Evolutionary conservation across 768 basidiomycete species (phyloP).

Genomic region (Mycena floridula): DNA sequence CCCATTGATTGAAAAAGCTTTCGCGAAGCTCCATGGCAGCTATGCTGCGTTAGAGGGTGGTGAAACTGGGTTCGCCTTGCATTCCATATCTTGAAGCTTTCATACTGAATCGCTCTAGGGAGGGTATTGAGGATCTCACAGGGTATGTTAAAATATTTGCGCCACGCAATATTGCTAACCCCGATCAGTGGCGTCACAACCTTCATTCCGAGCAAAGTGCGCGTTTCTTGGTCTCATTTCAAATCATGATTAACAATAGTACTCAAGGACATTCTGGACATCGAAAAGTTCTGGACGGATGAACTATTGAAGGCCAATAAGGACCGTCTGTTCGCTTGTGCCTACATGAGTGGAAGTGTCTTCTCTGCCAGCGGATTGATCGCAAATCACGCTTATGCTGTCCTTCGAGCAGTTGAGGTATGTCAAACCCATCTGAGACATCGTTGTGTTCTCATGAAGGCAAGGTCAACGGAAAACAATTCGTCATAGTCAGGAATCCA

Average conservation of each 20-base stretch:
- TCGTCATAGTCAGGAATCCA: conserved; percentile 41
- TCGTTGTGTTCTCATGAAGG: too few species aligned
- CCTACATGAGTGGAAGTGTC: conserved; percentile 24
- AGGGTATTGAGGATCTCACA: conserved; percentile 53
- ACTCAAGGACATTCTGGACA: conserved; percentile 34
- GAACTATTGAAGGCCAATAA: conserved; percentile 44
- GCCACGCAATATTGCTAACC: not conserved
- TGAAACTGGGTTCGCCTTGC: not conserved
- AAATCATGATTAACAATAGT: not conserved
- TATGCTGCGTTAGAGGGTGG: conserved; percentile 18
- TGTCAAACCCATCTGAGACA: too few species aligned
- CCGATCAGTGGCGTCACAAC: conserved; percentile 35
- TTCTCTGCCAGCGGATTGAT: conserved; percentile 30
- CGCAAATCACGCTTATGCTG: conserved; percentile 41
- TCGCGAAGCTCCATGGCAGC: conserved; percentile 49
- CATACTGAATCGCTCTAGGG: conserved; percentile 9
- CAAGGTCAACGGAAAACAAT: conserved; percentile 41
- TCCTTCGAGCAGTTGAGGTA: conserved; percentile 36
- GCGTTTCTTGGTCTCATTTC: too few species aligned
- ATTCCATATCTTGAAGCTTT: not conserved
- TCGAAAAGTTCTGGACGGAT: conserved; percentile 46
- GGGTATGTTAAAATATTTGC: conserved; percentile 28
- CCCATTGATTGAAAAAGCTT: conserved; percentile 52
- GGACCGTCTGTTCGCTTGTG: conserved; percentile 49
- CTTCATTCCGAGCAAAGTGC: conserved; percentile 32